Percentiles rank a stretch among this genome's conserved stretches.
Evolutionary conservation across 306 rosid species (phyloP).

Genomic region (Pterocarpus santalinus): DNA sequence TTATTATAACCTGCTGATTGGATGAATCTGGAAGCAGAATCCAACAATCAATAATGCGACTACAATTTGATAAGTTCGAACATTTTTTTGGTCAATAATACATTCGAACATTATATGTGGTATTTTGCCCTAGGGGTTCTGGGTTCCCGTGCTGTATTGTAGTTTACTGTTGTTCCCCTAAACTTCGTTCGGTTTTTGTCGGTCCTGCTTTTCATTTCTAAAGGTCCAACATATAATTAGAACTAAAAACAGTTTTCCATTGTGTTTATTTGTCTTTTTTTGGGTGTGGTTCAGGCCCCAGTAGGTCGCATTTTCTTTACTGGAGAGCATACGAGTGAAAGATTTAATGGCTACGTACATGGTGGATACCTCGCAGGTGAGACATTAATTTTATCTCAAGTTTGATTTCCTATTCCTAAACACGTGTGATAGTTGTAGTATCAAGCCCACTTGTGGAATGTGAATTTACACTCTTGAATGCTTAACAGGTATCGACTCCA

Average conservation of each 20-base stretch:
- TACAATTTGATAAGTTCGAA: constrained; percentile 16
- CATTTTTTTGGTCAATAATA: background rate
- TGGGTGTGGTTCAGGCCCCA: constrained; percentile 64
- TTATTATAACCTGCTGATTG: constrained; percentile 19
- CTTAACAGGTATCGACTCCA: constrained; percentile 80
- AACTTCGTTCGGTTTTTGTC: background rate
- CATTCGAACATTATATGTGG: too few relatives aligned
- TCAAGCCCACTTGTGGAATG: background rate
- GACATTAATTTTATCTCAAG: background rate
- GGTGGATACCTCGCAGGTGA: constrained; percentile 91
- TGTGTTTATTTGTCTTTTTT: background rate
- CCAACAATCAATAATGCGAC: constrained; percentile 14
- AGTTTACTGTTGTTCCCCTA: background rate
- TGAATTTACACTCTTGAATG: constrained; percentile 8
- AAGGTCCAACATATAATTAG: too few relatives aligned
- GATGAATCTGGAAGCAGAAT: constrained; percentile 19
- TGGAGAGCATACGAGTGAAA: constrained; percentile 93
- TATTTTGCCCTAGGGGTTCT: background rate
- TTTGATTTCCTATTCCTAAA: background rate
- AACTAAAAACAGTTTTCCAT: background rate
- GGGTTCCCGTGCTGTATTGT: background rate
- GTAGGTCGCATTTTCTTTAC: constrained; percentile 86
- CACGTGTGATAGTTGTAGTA: background rate
- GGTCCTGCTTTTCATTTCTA: too few relatives aligned
- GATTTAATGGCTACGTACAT: constrained; percentile 88